Conservation (phyloP, 1,139 yeast genomes). For the Geotrichum klebahnii region DNA sequence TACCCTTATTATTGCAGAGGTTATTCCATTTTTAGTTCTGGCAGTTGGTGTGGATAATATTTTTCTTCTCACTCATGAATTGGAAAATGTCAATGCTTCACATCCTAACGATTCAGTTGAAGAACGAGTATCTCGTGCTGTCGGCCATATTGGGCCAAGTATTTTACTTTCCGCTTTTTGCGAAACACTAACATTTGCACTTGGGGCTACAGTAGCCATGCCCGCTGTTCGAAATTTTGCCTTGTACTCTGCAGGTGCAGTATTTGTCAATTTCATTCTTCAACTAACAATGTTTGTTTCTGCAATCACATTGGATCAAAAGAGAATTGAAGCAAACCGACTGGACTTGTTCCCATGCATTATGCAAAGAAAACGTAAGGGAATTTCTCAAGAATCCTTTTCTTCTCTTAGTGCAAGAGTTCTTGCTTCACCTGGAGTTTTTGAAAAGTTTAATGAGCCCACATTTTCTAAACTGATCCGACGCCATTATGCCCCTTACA, state of each 20-base stretch:
- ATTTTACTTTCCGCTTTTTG: constrained; percentile 72
- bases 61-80: constrained; percentile 77
- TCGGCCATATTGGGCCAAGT: constrained; percentile 80
- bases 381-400: constrained; percentile 26
- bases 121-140: constrained; percentile 57
- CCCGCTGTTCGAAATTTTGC: constrained; percentile 96
- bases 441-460: constrained; percentile 31
- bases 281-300: constrained; percentile 82
- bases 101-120: constrained; percentile 47
- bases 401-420: constrained; percentile 29
- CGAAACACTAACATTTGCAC: constrained; percentile 69
- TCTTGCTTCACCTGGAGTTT: constrained; percentile 32
- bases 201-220: constrained; percentile 82
- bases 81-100: constrained; percentile 51
- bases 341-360: constrained; percentile 50
- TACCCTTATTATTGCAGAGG: constrained; percentile 91
- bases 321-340: constrained; percentile 54
- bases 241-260: constrained; percentile 81
- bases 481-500: constrained; percentile 52
- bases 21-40: constrained; percentile 86
- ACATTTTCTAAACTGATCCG: constrained; percentile 44
- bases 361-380: constrained; percentile 22
- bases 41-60: constrained; percentile 96
- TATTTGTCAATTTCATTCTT: constrained; percentile 65
- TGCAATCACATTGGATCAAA: constrained; percentile 63